These are phyloP conservation scores for Pichia scutulata DNA, from an alignment of 805 yeast genomes.

Conservation along the genomic window DNA sequence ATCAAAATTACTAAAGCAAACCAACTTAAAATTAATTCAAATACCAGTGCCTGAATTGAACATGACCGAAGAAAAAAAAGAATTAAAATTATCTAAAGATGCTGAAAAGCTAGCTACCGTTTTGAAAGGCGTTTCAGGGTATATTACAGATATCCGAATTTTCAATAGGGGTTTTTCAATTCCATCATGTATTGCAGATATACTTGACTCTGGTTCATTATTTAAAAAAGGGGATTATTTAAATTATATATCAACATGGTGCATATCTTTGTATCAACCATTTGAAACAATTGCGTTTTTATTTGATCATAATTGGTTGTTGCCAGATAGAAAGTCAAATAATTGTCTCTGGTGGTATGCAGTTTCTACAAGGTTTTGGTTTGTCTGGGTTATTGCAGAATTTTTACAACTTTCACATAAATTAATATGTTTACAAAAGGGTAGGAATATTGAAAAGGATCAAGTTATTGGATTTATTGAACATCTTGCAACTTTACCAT, in stretches of 20 bases:
- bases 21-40: background rate
- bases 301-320: constrained; percentile 27
- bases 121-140: constrained; percentile 22
- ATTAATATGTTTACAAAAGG: background rate
- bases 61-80: background rate
- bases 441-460: constrained; percentile 13
- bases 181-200: constrained; percentile 17
- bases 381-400: constrained; percentile 28
- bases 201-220: constrained; percentile 5
- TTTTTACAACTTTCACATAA: constrained; percentile 10
- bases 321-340: constrained; percentile 12
- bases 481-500: constrained; percentile 29
- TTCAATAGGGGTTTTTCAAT: constrained; percentile 31
- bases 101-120: constrained; percentile 6
- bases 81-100: background rate
- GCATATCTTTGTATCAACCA: constrained; percentile 24
- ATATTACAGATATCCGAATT: constrained; percentile 29
- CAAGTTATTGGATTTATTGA: constrained; percentile 17
- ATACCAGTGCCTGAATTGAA: background rate
- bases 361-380: constrained; percentile 29
- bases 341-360: constrained; percentile 24
- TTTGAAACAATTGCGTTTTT: constrained; percentile 30
- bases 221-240: constrained; percentile 8
- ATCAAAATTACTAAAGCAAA: background rate
- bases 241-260: constrained; percentile 10